Percentiles rank a stretch among this genome's conserved stretches.
Conservation (phyloP, 176 grass and related monocot genomes). For the Aegilops umbellulata region DNA sequence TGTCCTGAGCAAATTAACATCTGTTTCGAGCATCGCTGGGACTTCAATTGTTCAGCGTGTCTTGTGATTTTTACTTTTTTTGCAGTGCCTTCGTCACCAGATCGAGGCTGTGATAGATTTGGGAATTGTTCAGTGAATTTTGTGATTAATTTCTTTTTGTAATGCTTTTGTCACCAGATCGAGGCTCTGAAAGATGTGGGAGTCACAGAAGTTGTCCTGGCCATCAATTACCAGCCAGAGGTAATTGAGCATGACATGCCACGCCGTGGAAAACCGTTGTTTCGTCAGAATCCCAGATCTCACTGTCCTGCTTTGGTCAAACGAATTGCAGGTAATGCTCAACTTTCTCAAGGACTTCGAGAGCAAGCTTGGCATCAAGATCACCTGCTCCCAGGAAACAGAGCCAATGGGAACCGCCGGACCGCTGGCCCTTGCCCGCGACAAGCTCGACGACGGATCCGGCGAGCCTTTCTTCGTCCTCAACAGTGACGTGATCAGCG, state of each 20-base stretch:
- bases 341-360: constrained; percentile 91
- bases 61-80: constrained; percentile 6
- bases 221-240: constrained; percentile 95
- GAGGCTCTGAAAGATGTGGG: constrained; percentile 91
- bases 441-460: constrained; percentile 64
- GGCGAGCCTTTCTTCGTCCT: constrained; percentile 87
- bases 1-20: not conserved
- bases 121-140: constrained; percentile 37
- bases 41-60: not conserved
- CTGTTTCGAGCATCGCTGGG: not conserved
- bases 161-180: constrained; percentile 43
- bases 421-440: constrained; percentile 63
- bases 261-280: constrained; percentile 11
- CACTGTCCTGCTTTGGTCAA: constrained; percentile 9
- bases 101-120: constrained; percentile 88
- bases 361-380: constrained; percentile 79
- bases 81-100: constrained; percentile 22
- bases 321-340: constrained; percentile 65
- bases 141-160: not conserved
- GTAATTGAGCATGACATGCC: constrained; percentile 30
- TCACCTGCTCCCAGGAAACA: constrained; percentile 86
- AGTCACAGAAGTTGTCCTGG: constrained; percentile 80
- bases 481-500: constrained; percentile 89
- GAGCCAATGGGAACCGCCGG: constrained; percentile 82
- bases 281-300: constrained; percentile 27